These are phyloP conservation scores for Echium plantagineum DNA, from an alignment of 257 asterid species.

Conservation along the genomic window DNA sequence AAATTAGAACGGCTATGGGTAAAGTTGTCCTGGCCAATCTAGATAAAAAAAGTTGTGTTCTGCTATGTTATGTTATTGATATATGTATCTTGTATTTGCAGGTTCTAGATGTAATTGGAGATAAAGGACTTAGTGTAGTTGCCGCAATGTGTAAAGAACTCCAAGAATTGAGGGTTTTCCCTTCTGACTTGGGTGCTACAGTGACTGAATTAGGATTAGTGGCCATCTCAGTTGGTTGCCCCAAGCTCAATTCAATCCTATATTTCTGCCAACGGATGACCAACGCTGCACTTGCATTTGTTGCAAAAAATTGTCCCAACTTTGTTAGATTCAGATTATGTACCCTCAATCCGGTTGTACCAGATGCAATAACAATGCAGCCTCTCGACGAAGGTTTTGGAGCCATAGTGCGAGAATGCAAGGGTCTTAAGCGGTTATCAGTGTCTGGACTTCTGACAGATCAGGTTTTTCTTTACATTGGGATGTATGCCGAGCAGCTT, in stretches of 20 bases:
- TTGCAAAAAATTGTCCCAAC: conserved; percentile 78
- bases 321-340: conserved; percentile 56
- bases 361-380: conserved; percentile 60
- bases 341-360: conserved; percentile 49
- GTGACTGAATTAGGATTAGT: conserved; percentile 78
- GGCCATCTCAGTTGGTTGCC: conserved; percentile 76
- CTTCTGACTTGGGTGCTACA: conserved; percentile 45
- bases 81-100: conserved; percentile 12
- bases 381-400: conserved; percentile 92
- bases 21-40: conserved; percentile 13
- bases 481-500: conserved; percentile 78
- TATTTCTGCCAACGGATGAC: conserved; percentile 80
- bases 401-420: conserved; percentile 71
- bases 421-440: conserved; percentile 66
- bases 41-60: neutral
- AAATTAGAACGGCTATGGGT: conserved; percentile 68
- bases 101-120: conserved; percentile 69
- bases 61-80: neutral
- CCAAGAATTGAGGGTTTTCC: conserved; percentile 68
- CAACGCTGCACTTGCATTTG: conserved; percentile 67
- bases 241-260: conserved; percentile 53
- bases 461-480: conserved; percentile 65
- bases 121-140: conserved; percentile 50
- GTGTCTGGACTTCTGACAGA: conserved; percentile 69
- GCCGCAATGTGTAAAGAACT: conserved; percentile 62